Evolutionary conservation across 192 early-diverging fungal species (phyloP).

Genomic region (Coemansia sp.): DNA sequence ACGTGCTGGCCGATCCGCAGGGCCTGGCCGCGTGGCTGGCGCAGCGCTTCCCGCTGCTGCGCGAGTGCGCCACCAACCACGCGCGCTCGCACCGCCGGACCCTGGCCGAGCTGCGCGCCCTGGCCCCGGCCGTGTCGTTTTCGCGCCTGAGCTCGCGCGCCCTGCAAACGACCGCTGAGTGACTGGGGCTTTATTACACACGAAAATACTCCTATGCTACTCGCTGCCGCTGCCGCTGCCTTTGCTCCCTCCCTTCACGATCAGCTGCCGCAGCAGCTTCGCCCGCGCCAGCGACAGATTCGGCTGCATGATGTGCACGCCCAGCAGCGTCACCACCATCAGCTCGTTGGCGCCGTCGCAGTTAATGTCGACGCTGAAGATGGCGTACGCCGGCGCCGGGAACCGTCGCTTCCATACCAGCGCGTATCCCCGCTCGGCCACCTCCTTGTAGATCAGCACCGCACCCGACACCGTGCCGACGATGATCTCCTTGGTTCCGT

Average conservation of each 20-base stretch:
- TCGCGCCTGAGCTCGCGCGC: slow-evolving; percentile 32
- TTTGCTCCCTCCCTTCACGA: slow-evolving; percentile 9
- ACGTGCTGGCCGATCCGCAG: slow-evolving; percentile 28
- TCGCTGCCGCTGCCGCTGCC: neutral
- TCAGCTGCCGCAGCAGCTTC: slow-evolving; percentile 30
- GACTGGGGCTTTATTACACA: neutral
- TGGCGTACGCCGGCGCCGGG: slow-evolving; percentile 40
- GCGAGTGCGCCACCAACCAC: slow-evolving; percentile 42
- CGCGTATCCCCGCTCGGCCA: slow-evolving; percentile 31
- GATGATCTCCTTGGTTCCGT: slow-evolving; percentile 37
- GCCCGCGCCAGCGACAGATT: slow-evolving; percentile 34
- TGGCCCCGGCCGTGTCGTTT: slow-evolving; percentile 26
- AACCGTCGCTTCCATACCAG: slow-evolving; percentile 48
- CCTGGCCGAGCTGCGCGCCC: slow-evolving; percentile 18
- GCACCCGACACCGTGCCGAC: slow-evolving; percentile 43
- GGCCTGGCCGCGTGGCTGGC: slow-evolving; percentile 36
- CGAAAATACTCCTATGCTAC: neutral
- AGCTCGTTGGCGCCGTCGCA: slow-evolving; percentile 48
- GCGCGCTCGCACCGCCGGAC: slow-evolving; percentile 28
- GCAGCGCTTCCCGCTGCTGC: slow-evolving; percentile 29
- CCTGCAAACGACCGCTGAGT: slow-evolving; percentile 19
- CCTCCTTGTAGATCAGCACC: slow-evolving; percentile 44
- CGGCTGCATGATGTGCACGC: slow-evolving; percentile 50
- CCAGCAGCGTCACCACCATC: slow-evolving; percentile 49
- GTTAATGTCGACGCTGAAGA: slow-evolving; percentile 48